A percentile compares a stretch with the other conserved stretches of the same genome.
These are phyloP conservation scores for Trypanosoma brucei DNA, from an alignment of 208 protist genomes.

Conservation along the genomic window DNA sequence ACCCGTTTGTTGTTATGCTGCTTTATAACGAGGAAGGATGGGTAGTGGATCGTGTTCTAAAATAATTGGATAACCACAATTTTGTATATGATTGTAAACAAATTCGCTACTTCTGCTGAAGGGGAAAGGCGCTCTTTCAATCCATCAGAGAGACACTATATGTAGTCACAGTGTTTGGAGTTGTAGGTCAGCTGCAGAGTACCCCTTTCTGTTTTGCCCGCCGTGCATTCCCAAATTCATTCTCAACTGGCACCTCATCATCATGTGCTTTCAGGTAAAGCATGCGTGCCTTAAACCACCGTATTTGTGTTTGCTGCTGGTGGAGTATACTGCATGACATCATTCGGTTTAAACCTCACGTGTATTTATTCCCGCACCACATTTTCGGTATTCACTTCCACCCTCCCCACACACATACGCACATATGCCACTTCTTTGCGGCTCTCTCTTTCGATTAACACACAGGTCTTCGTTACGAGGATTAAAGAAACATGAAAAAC, in stretches of 20 bases:
- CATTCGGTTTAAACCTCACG: not conserved
- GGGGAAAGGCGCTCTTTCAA: too few relatives aligned
- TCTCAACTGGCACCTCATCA: too few relatives aligned
- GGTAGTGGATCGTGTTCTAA: conserved; percentile 57
- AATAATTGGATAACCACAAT: conserved; percentile 18
- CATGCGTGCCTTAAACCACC: not conserved
- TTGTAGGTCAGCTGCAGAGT: too few relatives aligned
- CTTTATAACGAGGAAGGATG: conserved; percentile 48
- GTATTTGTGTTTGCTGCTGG: not conserved
- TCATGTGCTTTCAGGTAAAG: too few relatives aligned
- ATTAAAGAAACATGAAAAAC: not conserved
- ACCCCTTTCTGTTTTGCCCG: too few relatives aligned
- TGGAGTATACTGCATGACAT: not conserved
- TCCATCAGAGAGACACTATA: too few relatives aligned
- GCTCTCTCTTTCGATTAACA: too few relatives aligned
- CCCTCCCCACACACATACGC: not conserved
- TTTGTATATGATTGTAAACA: not conserved
- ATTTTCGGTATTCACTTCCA: not conserved
- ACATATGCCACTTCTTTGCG: not conserved
- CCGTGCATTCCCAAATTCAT: too few relatives aligned
- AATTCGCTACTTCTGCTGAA: not conserved
- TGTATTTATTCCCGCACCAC: not conserved
- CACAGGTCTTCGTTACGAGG: not conserved
- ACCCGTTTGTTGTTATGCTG: conserved; percentile 56
- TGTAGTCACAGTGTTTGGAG: too few relatives aligned